These are phyloP conservation scores for Rhypophila decipiens DNA, from an alignment of 495 filamentous ascomycete species.

Conservation along the genomic window DNA sequence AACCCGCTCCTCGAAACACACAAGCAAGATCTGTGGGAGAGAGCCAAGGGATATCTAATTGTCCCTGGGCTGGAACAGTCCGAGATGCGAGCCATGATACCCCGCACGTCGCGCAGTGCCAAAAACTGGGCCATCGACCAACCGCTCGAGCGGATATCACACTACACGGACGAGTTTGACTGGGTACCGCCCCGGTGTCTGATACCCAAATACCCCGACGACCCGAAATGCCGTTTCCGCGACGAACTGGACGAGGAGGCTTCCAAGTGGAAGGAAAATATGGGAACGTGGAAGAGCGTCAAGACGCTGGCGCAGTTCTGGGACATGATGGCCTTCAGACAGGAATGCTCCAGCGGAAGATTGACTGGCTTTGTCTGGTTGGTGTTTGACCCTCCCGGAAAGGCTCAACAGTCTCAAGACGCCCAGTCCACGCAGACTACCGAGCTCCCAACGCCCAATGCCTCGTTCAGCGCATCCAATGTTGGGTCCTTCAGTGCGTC, in stretches of 20 bases:
- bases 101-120: slow-evolving; percentile 34
- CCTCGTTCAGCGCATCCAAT: slow-evolving; percentile 20
- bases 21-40: slow-evolving; percentile 24
- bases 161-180: slow-evolving; percentile 51
- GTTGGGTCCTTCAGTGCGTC: slow-evolving; percentile 1
- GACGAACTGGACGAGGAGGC: slow-evolving; percentile 74
- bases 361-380: slow-evolving; percentile 94
- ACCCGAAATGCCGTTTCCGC: slow-evolving; percentile 89
- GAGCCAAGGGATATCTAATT: slow-evolving; percentile 67
- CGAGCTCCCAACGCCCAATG: slow-evolving; percentile 10
- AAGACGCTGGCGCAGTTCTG: slow-evolving; percentile 84
- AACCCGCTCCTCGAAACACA: slow-evolving; percentile 61
- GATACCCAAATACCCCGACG: slow-evolving; percentile 88
- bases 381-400: slow-evolving; percentile 54
- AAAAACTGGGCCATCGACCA: slow-evolving; percentile 49
- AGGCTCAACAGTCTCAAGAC: neutral
- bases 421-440: neutral
- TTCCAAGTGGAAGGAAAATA: slow-evolving; percentile 33
- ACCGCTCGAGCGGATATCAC: slow-evolving; percentile 55
- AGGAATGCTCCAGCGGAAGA: slow-evolving; percentile 88
- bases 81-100: slow-evolving; percentile 61
- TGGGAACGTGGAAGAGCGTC: slow-evolving; percentile 76
- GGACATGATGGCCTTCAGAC: slow-evolving; percentile 96
- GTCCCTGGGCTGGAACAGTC: slow-evolving; percentile 77
- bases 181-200: slow-evolving; percentile 72